Percentiles rank a stretch among this genome's conserved stretches.
Conservation (phyloP, 805 yeast species). For the Candida maesae region DNA sequence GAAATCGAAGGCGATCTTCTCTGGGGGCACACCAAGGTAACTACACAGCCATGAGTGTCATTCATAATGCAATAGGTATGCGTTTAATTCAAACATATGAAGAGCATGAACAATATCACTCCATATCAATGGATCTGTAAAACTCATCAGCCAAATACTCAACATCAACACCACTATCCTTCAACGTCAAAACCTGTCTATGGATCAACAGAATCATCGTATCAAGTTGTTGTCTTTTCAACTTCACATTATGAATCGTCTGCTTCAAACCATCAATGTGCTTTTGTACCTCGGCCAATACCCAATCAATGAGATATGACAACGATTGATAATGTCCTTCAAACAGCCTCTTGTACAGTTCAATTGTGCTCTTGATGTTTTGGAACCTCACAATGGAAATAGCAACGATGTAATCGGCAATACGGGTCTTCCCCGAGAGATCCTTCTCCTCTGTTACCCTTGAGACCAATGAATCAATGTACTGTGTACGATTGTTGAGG, state of each 20-base stretch:
- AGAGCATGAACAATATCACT: conserved; percentile 4
- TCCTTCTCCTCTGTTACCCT: conserved; percentile 40
- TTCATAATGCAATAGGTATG: too few species aligned
- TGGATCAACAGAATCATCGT: conserved; percentile 51
- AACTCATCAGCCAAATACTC: conserved; percentile 33
- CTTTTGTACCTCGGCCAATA: conserved; percentile 5
- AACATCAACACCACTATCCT: conserved; percentile 66
- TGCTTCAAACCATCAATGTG: conserved; percentile 65
- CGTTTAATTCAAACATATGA: too few species aligned
- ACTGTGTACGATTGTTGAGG: conserved; percentile 43
- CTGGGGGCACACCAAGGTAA: too few species aligned
- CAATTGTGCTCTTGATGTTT: conserved; percentile 53
- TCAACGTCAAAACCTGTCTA: conserved; percentile 60
- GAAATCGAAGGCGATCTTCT: too few species aligned
- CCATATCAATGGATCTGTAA: conserved; percentile 20
- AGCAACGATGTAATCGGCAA: conserved; percentile 52
- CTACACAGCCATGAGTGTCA: too few species aligned
- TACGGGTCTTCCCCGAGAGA: conserved; percentile 45
- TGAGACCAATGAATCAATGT: conserved; percentile 44
- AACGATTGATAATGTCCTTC: conserved; percentile 39
- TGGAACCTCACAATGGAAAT: conserved; percentile 61
- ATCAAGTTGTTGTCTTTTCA: conserved; percentile 47
- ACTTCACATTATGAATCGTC: conserved; percentile 63
- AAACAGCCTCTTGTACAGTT: conserved; percentile 51
- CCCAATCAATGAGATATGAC: conserved; percentile 50